These are phyloP conservation scores for Chernovozyma aurita DNA, from an alignment of 1,139 yeast species.

Conservation along the genomic window DNA sequence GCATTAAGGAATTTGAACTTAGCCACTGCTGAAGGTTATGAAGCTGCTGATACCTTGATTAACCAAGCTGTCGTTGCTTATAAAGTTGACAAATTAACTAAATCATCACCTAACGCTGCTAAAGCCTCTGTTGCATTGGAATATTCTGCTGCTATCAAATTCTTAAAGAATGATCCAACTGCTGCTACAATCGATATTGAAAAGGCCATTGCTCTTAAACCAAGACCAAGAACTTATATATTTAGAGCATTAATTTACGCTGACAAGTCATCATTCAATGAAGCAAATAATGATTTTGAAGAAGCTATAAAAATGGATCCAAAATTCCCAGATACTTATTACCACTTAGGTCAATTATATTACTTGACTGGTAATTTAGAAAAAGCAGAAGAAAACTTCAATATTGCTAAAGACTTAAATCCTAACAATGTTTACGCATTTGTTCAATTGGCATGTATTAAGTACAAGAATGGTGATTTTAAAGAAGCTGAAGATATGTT, in stretches of 20 bases:
- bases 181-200: slow-evolving; percentile 58
- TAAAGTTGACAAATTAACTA: slow-evolving; percentile 30
- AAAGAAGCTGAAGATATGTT: slow-evolving; percentile 63
- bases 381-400: slow-evolving; percentile 72
- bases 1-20: slow-evolving; percentile 62
- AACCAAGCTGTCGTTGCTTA: slow-evolving; percentile 62
- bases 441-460: slow-evolving; percentile 90
- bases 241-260: slow-evolving; percentile 82
- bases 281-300: slow-evolving; percentile 67
- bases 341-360: slow-evolving; percentile 91
- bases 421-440: slow-evolving; percentile 77
- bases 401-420: slow-evolving; percentile 70
- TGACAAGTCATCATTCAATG: slow-evolving; percentile 63
- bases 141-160: slow-evolving; percentile 76
- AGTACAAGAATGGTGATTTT: slow-evolving; percentile 73
- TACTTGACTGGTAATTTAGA: slow-evolving; percentile 75
- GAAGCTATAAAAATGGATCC: slow-evolving; percentile 70
- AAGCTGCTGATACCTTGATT: slow-evolving; percentile 66
- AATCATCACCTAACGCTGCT: slow-evolving; percentile 47
- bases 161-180: slow-evolving; percentile 71
- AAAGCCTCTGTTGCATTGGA: slow-evolving; percentile 65
- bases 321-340: slow-evolving; percentile 74
- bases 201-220: slow-evolving; percentile 60
- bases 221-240: slow-evolving; percentile 81
- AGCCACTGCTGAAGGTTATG: slow-evolving; percentile 69